Evolutionary conservation across 2,329 filamentous ascomycete species (phyloP).

Genomic region (Ophiosphaerella herpotricha): DNA sequence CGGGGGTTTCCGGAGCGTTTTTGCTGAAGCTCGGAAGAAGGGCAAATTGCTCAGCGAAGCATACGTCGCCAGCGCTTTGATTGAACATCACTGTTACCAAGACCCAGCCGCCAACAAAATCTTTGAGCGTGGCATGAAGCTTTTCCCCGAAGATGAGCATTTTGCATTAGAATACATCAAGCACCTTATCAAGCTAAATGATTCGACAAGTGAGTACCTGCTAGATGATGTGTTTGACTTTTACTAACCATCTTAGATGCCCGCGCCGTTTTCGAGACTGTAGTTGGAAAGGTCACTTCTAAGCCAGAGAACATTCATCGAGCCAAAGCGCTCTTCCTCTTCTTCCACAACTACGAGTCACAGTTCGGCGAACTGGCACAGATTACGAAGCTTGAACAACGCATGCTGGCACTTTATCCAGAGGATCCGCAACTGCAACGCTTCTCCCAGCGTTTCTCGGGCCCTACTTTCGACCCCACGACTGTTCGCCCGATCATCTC

Average conservation of each 20-base stretch:
- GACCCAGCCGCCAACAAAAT: conserved; percentile 92
- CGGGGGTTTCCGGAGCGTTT: conserved; percentile 81
- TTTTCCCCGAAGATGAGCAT: conserved; percentile 91
- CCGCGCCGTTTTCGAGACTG: conserved; percentile 92
- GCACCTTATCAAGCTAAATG: conserved; percentile 88
- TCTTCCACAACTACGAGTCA: conserved; percentile 94
- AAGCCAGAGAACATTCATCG: conserved; percentile 76
- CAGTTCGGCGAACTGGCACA: conserved; percentile 91
- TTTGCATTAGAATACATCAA: conserved; percentile 97
- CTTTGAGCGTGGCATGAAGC: conserved; percentile 88
- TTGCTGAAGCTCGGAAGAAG: conserved; percentile 82
- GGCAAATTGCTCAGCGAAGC: conserved; percentile 92
- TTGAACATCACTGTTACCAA: conserved; percentile 96
- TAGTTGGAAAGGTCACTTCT: conserved; percentile 77
- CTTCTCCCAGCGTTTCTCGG: conserved; percentile 76
- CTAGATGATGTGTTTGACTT: conserved; percentile 3
- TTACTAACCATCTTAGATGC: conserved; percentile 66
- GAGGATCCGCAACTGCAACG: conserved; percentile 77
- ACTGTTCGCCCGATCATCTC: conserved; percentile 82
- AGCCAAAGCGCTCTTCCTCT: conserved; percentile 83
- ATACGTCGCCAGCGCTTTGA: conserved; percentile 88
- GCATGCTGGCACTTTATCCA: conserved; percentile 93
- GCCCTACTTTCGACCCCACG: conserved; percentile 75
- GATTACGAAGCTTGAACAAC: conserved; percentile 85
- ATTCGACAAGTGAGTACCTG: conserved; percentile 79